Base-by-base conservation (phyloP, 768 basidiomycete genomes). In the Boletales sp. region DNA sequence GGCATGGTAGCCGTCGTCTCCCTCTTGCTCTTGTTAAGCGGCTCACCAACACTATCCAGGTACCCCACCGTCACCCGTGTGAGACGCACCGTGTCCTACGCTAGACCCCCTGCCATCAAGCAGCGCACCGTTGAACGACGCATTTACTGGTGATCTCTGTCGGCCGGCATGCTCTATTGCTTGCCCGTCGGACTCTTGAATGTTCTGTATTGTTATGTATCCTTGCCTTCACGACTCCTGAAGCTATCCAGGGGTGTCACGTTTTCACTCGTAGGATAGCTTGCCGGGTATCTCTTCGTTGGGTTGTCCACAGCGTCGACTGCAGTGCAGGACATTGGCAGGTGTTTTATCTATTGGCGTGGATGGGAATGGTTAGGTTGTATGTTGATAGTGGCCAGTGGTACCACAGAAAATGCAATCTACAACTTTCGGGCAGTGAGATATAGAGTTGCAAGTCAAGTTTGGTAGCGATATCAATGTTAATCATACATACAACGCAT, bases 51-150 rank as follows among this genome's bases (percentile, higher is more conserved):
- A 5, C 37, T n/a, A 12, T 38, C 41, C 49, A 86, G 84, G 82
- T 84, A 85, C 62, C 90, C 88, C n/a, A 74, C 79, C 40, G 83
- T 92, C 44, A 86, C 87, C 51, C 86, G 86, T 55, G 81, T 92
- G 49, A 80, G 77, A 60, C 85, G 90, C 55, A 85, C 84, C 41
- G 77, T 88, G 53, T 81, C 80, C 54, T 82, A 82, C 70, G 60
- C 73, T 43, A 78, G 75, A 48, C 78, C 79, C 13, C 49, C 72
- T 50, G 74, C 62, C 28, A 0, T 64, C 46, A 73, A 76, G 62
- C 71, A 75, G 41, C 74, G 81, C 52, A 87, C 84, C 55, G 64
- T 90, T 62, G 87, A 90, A 68, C 84, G 89, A 50, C 74, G 78
- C 53, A 78, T 90, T 61, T 85, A 86, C 71, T 91, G 84, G 84